phyloP scores from a whole-genome alignment of 805 yeast genomes.

The Saccharomycopsis selenospora region DNA sequence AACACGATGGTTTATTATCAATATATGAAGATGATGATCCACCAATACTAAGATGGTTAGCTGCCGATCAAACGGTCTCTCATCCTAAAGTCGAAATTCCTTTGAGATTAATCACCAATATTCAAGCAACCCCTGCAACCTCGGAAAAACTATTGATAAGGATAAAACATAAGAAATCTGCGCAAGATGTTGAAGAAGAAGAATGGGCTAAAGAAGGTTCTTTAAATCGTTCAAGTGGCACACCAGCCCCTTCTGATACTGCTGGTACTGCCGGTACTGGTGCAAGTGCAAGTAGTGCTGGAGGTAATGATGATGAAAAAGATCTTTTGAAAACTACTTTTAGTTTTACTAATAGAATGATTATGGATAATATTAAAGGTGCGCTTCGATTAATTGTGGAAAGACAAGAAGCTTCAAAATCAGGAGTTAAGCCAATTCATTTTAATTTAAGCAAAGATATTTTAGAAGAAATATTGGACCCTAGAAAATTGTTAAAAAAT shows the following conservation, averaged over 20 bases:
- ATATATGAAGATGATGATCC: conserved; percentile 52
- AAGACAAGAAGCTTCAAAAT: conserved; percentile 42
- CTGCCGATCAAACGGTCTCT: conserved; percentile 39
- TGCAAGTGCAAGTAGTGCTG: conserved; percentile 1
- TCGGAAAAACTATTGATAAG: conserved; percentile 62
- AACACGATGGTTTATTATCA: conserved; percentile 40
- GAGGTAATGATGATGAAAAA: conserved; percentile 25
- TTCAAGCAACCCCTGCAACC: conserved; percentile 65
- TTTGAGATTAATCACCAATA: conserved; percentile 37
- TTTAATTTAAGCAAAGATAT: conserved; percentile 19
- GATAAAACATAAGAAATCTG: conserved; percentile 40
- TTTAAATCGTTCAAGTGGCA: conserved; percentile 6
- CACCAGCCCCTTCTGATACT: not conserved
- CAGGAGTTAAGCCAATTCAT: conserved; percentile 10
- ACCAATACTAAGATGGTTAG: conserved; percentile 50
- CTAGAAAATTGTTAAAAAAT: conserved; percentile 56
- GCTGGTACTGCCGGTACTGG: not conserved
- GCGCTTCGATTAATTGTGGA: conserved; percentile 63
- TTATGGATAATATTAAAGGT: conserved; percentile 68
- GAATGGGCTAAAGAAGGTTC: conserved; percentile 26
- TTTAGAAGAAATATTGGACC: conserved; percentile 43
- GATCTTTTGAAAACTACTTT: conserved; percentile 37
- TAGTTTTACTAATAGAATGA: conserved; percentile 61
- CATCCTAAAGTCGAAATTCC: conserved; percentile 35
- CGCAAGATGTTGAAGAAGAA: conserved; percentile 28